These are phyloP conservation scores for Venustampulla echinocandica DNA, from an alignment of 495 filamentous ascomycete genomes.

Conservation along the genomic window DNA sequence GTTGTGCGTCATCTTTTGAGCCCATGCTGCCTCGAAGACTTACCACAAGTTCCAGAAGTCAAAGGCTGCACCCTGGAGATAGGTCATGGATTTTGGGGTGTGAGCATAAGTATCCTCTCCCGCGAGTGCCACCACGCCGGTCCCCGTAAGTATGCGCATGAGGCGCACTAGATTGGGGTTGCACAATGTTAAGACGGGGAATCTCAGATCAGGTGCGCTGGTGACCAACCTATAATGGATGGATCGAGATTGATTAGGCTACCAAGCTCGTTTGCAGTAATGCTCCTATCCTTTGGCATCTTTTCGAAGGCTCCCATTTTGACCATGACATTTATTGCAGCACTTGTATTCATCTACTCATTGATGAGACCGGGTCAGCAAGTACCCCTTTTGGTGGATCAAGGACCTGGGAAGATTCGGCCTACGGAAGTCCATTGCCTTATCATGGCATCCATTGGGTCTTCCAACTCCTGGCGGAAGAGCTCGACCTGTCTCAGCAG, in stretches of 20 bases:
- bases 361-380: too few species aligned
- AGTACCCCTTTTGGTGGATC: too few species aligned
- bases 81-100: constrained; percentile 8
- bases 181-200: neutral
- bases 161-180: neutral
- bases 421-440: constrained; percentile 18
- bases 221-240: constrained; percentile 1
- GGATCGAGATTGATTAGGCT: neutral
- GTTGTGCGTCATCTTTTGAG: neutral
- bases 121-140: neutral
- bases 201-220: neutral
- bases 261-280: constrained; percentile 6
- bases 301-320: constrained; percentile 11
- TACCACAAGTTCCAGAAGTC: constrained; percentile 9
- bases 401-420: neutral
- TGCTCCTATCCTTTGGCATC: constrained; percentile 6
- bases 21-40: too few species aligned
- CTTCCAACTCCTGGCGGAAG: constrained; percentile 16
- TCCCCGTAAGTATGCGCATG: constrained; percentile 8
- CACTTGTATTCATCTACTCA: constrained; percentile 6
- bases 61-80: neutral
- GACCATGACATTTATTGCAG: constrained; percentile 9
- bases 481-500: constrained; percentile 17
- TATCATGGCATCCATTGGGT: constrained; percentile 21
- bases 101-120: constrained; percentile 10